These are phyloP conservation scores for Termitomyces sp. DNA, from an alignment of 768 basidiomycete species.

Conservation along the genomic window DNA sequence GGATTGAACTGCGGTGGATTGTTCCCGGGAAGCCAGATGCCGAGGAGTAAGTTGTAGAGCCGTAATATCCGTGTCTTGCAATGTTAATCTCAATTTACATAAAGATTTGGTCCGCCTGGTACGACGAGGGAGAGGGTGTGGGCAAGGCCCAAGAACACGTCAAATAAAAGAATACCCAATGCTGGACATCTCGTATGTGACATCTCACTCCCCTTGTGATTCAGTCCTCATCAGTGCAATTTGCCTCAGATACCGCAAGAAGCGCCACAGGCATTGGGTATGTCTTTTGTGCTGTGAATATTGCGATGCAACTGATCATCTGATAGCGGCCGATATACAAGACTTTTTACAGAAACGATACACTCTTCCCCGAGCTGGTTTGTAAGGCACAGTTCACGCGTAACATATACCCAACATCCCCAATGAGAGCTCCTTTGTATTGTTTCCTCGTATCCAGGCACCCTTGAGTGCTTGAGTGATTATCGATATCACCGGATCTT, in stretches of 20 bases:
- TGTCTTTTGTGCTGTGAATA: neutral
- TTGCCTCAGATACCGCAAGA: conserved; percentile 34
- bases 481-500: neutral
- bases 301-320: neutral
- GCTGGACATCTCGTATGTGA: conserved; percentile 41
- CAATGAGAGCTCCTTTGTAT: neutral
- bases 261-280: conserved; percentile 28
- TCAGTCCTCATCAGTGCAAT: neutral
- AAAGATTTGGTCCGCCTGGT: conserved; percentile 28
- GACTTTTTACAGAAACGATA: conserved; percentile 8
- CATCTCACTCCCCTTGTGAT: neutral
- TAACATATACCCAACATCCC: neutral
- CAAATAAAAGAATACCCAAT: conserved; percentile 30
- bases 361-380: neutral
- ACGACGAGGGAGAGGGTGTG: conserved; percentile 34
- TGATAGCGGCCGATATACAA: conserved; percentile 10
- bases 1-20: conserved; percentile 50
- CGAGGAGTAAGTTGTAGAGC: conserved; percentile 24
- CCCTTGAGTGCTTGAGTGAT: too few relatives aligned
- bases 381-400: neutral
- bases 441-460: too few relatives aligned
- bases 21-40: conserved; percentile 39
- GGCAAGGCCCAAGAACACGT: conserved; percentile 35
- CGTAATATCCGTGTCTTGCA: neutral
- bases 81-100: neutral